phyloP scores from a whole-genome alignment of 2,329 filamentous ascomycete genomes.

The Aspergillus sp. region DNA sequence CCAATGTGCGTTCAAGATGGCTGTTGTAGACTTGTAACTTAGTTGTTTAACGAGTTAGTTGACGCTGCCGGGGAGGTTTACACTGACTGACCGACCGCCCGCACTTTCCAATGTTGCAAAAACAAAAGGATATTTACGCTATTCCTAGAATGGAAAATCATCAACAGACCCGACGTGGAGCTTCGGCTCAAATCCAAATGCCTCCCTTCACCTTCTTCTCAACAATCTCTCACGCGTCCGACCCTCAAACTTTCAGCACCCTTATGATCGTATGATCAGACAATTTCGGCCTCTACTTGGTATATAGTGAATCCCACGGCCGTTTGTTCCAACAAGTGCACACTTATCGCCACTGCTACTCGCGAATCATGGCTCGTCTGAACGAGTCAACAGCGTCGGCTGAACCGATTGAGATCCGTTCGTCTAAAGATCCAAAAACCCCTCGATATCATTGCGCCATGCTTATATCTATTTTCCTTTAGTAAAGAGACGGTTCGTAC shows the following conservation, averaged over 20 bases:
- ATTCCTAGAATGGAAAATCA: slow-evolving; percentile 35
- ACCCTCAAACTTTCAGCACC: not conserved
- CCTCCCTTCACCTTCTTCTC: not conserved
- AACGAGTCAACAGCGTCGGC: slow-evolving; percentile 46
- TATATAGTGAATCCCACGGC: not conserved
- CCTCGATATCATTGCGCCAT: not conserved
- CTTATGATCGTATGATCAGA: not conserved
- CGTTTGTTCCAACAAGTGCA: not conserved
- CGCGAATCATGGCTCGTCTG: slow-evolving; percentile 47
- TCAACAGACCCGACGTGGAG: slow-evolving; percentile 32
- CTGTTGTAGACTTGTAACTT: not conserved
- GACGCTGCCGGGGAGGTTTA: not conserved
- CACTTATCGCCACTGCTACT: not conserved
- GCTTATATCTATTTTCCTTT: not conserved
- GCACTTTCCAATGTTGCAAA: not conserved
- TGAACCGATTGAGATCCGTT: slow-evolving; percentile 51
- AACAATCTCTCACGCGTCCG: not conserved
- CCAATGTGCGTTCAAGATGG: not conserved
- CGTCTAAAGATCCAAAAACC: slow-evolving; percentile 21
- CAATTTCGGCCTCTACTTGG: not conserved
- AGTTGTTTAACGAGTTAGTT: too few species aligned
- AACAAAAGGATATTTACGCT: slow-evolving; percentile 19
- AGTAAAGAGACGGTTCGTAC: slow-evolving; percentile 65
- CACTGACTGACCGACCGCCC: not conserved
- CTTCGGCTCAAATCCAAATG: slow-evolving; percentile 2